phyloP scores from a whole-genome alignment of 2,329 filamentous ascomycete genomes.

The Fusarium duplospermum region DNA sequence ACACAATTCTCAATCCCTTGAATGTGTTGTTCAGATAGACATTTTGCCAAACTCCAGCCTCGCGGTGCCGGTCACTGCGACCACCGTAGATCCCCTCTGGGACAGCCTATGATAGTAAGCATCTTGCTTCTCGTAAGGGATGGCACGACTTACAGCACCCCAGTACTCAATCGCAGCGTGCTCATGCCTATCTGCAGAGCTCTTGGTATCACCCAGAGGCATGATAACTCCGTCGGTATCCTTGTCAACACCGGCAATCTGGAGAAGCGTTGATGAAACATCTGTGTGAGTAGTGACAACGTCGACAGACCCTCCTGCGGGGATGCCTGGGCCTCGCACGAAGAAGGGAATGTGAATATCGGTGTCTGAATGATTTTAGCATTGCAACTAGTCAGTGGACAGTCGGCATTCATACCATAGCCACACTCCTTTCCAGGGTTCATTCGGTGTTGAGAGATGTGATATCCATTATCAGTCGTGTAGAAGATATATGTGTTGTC shows the following conservation, averaged over 20 bases:
- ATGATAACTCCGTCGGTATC: not conserved
- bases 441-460: slow-evolving; percentile 64
- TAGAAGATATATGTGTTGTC: slow-evolving; percentile 64
- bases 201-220: not conserved
- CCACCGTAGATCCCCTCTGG: not conserved
- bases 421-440: slow-evolving; percentile 64
- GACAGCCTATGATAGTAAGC: not conserved
- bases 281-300: slow-evolving; percentile 64
- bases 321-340: slow-evolving; percentile 61
- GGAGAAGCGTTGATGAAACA: slow-evolving; percentile 65
- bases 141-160: not conserved
- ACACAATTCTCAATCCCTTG: not conserved
- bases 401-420: slow-evolving; percentile 36
- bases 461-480: slow-evolving; percentile 64
- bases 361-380: slow-evolving; percentile 48
- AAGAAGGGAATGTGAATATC: slow-evolving; percentile 65
- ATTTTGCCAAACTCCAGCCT: not conserved
- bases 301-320: slow-evolving; percentile 47
- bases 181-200: not conserved
- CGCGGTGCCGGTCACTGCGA: not conserved
- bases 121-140: not conserved
- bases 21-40: not conserved
- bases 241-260: not conserved
- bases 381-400: not conserved
- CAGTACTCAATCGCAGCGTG: not conserved